These are phyloP conservation scores for Metarhizium rileyi DNA, from an alignment of 2,329 filamentous ascomycete genomes.

Conservation along the genomic window DNA sequence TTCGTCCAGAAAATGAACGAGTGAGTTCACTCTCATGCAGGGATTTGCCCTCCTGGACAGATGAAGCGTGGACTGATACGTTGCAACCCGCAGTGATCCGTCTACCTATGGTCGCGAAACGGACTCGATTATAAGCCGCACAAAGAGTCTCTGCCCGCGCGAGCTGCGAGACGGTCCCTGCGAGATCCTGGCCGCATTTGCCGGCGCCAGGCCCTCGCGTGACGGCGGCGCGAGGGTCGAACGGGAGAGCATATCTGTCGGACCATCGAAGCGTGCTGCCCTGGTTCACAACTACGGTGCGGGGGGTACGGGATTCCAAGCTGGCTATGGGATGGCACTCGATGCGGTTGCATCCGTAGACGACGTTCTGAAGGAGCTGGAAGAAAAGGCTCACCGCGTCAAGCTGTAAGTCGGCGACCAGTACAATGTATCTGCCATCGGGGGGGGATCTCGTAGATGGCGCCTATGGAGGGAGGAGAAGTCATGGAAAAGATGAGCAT, in stretches of 20 bases:
- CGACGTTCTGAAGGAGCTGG: constrained; percentile 15
- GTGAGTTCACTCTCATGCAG: constrained; percentile 13
- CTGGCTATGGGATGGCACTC: constrained; percentile 29
- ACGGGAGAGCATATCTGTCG: constrained; percentile 22
- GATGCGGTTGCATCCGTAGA: constrained; percentile 23
- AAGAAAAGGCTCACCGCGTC: background rate
- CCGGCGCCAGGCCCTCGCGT: constrained; percentile 25
- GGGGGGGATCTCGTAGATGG: no score
- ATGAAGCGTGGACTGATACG: background rate
- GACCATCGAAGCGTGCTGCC: constrained; percentile 11
- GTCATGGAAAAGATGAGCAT: no score
- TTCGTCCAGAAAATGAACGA: constrained; percentile 27
- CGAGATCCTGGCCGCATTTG: constrained; percentile 23
- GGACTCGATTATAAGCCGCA: constrained; percentile 26
- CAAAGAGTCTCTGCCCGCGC: constrained; percentile 18
- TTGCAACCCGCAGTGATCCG: constrained; percentile 15
- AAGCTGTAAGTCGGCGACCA: background rate
- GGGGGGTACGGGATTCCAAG: constrained; percentile 35
- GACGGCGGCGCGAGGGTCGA: constrained; percentile 35
- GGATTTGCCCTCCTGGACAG: accelerated
- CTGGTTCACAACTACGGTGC: constrained; percentile 36
- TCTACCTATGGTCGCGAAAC: constrained; percentile 28
- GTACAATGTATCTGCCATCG: background rate
- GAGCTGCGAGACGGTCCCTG: constrained; percentile 16
- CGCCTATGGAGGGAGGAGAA: no score